Evolutionary conservation across 257 asterid species (phyloP), one percentile per base, ranked within the genome.

Genomic region (Penstemon eatonii): DNA sequence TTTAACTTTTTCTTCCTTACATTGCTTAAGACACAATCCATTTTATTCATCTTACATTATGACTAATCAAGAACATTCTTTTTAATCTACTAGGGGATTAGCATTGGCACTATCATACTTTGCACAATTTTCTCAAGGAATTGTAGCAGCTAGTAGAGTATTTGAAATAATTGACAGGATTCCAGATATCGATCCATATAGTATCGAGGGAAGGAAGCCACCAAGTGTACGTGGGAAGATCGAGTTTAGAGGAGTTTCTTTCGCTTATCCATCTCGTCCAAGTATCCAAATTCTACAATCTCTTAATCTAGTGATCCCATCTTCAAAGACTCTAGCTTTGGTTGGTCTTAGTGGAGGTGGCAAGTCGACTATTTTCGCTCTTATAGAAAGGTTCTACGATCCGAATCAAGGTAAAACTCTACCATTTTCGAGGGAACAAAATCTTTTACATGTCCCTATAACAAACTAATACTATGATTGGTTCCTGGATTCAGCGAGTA

Each of bases 71-170:
- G 37, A 9, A 15, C 4, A 10, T n/a, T 13, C 10, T 8, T 46
- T 56, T 38, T 59, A 13, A 6, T 54, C 56, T 67, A 15, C 46
- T 59, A 90, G 97, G 84, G 97, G 96, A 18, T 84, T 90, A 73
- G 97, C 96, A 8, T 67, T 88, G 72, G 83, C 96, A 7, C 45
- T 90, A 39, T 84, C 96, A 51, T 88, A 88, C 74, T 88, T 82
- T 54, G 97, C 97, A 11, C 97, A 91, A 66, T 86, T 91, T 77
- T 79, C 97, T 0, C 96, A 86, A 86, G 97, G 95, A 66, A 90
- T 89, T 0, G 97, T 87, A 9, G 94, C 95, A 39, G 97, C 97
- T 8, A 69, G 86, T 51, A 77, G 92, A 68, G 86, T 90, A 56
- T 90, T 86, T 65, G 90, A 84, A 73, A 81, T 90, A 43, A 86